A percentile compares a stretch with the other conserved stretches of the same genome.
These are phyloP conservation scores for Pythium grandisporangium DNA, from an alignment of 352 stramenopile genomes.

Conservation along the genomic window DNA sequence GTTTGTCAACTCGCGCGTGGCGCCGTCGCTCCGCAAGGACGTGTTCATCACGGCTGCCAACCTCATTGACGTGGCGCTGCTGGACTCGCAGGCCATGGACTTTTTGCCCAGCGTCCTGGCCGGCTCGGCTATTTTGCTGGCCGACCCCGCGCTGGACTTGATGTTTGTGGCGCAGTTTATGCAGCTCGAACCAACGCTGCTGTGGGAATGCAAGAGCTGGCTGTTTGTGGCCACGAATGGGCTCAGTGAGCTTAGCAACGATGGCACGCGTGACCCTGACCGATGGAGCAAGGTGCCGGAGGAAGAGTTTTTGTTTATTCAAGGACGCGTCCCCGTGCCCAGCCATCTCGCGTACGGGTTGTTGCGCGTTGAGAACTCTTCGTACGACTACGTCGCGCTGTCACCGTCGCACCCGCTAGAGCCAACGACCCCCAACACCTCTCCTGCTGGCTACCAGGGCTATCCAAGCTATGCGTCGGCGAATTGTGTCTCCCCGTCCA, in stretches of 20 bases:
- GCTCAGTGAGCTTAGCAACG: slow-evolving; percentile 36
- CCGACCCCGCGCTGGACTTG: slow-evolving; percentile 57
- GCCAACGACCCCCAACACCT: slow-evolving; percentile 6
- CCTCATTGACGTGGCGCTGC: slow-evolving; percentile 62
- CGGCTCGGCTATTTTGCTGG: slow-evolving; percentile 56
- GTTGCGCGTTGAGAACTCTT: slow-evolving; percentile 31
- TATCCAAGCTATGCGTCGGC: slow-evolving; percentile 30
- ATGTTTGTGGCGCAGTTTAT: slow-evolving; percentile 78
- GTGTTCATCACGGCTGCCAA: slow-evolving; percentile 60
- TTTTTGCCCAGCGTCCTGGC: slow-evolving; percentile 73
- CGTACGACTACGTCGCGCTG: slow-evolving; percentile 23
- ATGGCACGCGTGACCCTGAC: slow-evolving; percentile 38
- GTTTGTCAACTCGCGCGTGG: slow-evolving; percentile 53
- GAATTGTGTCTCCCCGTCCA: slow-evolving; percentile 33
- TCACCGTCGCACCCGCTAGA: slow-evolving; percentile 9
- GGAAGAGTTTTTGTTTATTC: slow-evolving; percentile 66
- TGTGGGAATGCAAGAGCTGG: slow-evolving; percentile 81
- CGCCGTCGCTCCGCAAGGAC: slow-evolving; percentile 58
- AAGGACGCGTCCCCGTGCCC: slow-evolving; percentile 51
- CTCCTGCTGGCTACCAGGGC: too few relatives aligned
- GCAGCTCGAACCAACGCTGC: slow-evolving; percentile 61
- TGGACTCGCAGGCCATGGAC: slow-evolving; percentile 70
- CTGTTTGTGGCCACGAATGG: slow-evolving; percentile 47
- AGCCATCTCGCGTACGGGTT: slow-evolving; percentile 52
- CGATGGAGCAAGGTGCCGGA: slow-evolving; percentile 59